Evolutionary conservation across 169 alveolate species (phyloP).

Genomic region (Cryptosporidium baileyi): DNA sequence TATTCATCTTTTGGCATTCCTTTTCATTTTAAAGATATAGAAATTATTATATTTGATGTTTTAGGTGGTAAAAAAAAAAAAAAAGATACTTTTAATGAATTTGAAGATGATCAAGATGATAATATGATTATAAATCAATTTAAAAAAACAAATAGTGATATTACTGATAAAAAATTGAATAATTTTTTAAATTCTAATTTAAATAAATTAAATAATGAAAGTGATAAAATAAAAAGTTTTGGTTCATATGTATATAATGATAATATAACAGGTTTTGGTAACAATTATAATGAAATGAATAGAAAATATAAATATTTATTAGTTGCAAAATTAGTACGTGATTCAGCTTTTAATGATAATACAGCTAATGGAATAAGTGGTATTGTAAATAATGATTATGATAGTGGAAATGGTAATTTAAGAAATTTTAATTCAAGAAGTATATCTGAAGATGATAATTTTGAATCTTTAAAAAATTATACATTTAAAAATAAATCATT

Average conservation of each 20-base stretch:
- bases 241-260: background rate
- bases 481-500: slow-evolving; percentile 39
- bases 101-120: background rate
- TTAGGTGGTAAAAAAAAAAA: slow-evolving; percentile 65
- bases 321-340: slow-evolving; percentile 6
- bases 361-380: background rate
- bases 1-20: slow-evolving; percentile 74
- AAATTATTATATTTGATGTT: slow-evolving; percentile 71
- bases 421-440: background rate
- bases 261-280: background rate
- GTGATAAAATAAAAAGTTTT: background rate
- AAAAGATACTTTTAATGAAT: background rate
- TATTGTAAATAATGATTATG: background rate
- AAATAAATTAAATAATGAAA: background rate
- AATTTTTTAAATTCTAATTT: background rate
- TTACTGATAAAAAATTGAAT: background rate
- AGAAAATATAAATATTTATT: background rate
- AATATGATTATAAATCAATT: background rate
- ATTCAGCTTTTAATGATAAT: background rate
- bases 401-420: background rate
- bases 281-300: background rate
- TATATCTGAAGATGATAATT: background rate
- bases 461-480: background rate
- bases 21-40: slow-evolving; percentile 66
- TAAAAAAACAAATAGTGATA: background rate